Percentiles rank a stretch among this genome's conserved stretches.
Evolutionary conservation across 2,329 filamentous ascomycete species (phyloP).

Genomic region (Alternaria sp.): DNA sequence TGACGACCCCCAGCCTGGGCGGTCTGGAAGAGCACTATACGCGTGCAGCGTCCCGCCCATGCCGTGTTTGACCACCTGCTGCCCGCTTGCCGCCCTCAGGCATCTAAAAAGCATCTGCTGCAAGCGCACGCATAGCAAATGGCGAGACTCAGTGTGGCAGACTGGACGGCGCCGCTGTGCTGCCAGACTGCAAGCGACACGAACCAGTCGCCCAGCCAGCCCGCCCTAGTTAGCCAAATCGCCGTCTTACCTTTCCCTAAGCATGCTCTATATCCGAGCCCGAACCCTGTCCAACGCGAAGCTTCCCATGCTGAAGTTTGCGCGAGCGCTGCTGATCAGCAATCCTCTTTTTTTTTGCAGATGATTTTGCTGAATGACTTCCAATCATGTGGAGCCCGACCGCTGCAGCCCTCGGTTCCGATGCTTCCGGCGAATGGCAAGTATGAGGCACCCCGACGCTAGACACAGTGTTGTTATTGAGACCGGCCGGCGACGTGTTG

Average conservation of each 20-base stretch:
- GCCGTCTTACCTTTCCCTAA: conserved; percentile 44
- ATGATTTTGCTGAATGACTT: conserved; percentile 38
- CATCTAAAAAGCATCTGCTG: conserved; percentile 23
- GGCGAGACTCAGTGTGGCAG: conserved; percentile 10
- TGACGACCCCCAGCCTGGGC: conserved; percentile 21
- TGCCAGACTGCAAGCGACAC: conserved; percentile 39
- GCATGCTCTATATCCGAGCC: conserved; percentile 43
- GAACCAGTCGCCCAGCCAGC: conserved; percentile 28
- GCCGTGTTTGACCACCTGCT: conserved; percentile 34
- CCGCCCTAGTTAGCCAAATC: conserved; percentile 25
- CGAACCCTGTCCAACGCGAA: conserved; percentile 45
- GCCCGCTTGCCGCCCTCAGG: conserved; percentile 10
- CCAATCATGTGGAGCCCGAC: conserved; percentile 36
- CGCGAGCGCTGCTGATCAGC: conserved; percentile 41
- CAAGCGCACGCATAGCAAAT: conserved; percentile 20
- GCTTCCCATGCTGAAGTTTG: conserved; percentile 43
- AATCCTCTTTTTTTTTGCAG: conserved; percentile 38
- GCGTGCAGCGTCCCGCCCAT: conserved; percentile 35
- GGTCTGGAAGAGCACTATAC: conserved; percentile 36
- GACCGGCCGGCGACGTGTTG: conserved; percentile 31
- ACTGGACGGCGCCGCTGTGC: conserved; percentile 22
- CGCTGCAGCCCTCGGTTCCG: conserved; percentile 28
- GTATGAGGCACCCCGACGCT: conserved; percentile 20
- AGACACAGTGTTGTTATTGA: conserved; percentile 22
- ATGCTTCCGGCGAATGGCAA: conserved; percentile 34